These are phyloP conservation scores for Ustilago crameri DNA, from an alignment of 1,284 basidiomycete species.

Conservation along the genomic window DNA sequence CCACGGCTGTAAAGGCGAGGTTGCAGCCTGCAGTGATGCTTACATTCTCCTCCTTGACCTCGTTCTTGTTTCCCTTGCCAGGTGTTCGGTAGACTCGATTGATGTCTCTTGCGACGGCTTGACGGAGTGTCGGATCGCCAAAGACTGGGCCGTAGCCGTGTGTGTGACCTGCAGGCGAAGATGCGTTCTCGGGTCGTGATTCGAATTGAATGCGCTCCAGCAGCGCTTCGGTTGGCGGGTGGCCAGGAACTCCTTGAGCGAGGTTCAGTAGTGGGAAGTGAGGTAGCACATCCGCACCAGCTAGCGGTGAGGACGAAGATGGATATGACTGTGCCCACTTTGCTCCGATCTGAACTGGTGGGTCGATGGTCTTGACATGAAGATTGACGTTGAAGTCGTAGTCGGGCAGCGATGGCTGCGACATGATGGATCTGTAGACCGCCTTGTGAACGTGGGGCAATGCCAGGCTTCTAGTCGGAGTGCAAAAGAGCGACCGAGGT, in stretches of 20 bases:
- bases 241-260: slow-evolving; percentile 59
- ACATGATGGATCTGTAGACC: slow-evolving; percentile 12
- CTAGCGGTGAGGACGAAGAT: slow-evolving; percentile 25
- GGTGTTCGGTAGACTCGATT: slow-evolving; percentile 73
- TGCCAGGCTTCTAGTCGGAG: slow-evolving; percentile 11
- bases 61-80: slow-evolving; percentile 69
- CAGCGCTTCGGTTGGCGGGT: slow-evolving; percentile 38
- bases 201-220: slow-evolving; percentile 42
- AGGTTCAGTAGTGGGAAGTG: slow-evolving; percentile 53
- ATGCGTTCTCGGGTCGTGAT: slow-evolving; percentile 16
- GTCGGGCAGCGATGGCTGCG: slow-evolving; percentile 13
- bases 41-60: slow-evolving; percentile 53
- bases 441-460: background rate
- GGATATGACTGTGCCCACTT: slow-evolving; percentile 48
- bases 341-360: slow-evolving; percentile 48
- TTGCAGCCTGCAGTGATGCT: slow-evolving; percentile 77
- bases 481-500: background rate
- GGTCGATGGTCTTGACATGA: slow-evolving; percentile 35
- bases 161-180: slow-evolving; percentile 46
- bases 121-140: slow-evolving; percentile 75
- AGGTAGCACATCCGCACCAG: slow-evolving; percentile 16
- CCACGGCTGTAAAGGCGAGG: slow-evolving; percentile 76
- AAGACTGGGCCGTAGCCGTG: slow-evolving; percentile 77
- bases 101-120: slow-evolving; percentile 77
- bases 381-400: slow-evolving; percentile 45